Percentiles rank a stretch among this genome's conserved stretches.
phyloP scores from a whole-genome alignment of 371 early-diverging fungal genomes.

The Rhizopus microsporus region DNA sequence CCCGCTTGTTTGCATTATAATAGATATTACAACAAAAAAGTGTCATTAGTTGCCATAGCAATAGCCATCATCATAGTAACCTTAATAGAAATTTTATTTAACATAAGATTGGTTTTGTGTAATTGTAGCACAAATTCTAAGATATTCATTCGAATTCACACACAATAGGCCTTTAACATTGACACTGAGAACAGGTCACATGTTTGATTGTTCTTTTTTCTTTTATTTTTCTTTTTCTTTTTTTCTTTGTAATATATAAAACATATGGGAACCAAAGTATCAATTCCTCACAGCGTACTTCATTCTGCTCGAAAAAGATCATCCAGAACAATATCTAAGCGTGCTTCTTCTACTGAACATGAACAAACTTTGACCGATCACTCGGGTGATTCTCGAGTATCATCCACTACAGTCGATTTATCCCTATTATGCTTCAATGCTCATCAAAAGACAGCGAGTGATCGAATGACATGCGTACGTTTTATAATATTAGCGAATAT shows the following conservation, averaged over 20 bases:
- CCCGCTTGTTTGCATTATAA: too few species aligned
- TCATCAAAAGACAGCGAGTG: background rate
- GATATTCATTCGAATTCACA: background rate
- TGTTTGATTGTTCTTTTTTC: background rate
- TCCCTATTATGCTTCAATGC: conserved; percentile 1
- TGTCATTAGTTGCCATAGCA: too few species aligned
- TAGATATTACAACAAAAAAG: too few species aligned
- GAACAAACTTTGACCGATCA: background rate
- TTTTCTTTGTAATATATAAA: too few species aligned
- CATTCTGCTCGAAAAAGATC: background rate
- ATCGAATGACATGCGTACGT: background rate
- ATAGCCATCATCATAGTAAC: background rate
- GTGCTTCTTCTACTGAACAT: too few species aligned
- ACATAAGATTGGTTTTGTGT: background rate
- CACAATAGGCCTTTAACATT: too few species aligned
- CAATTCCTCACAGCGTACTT: background rate
- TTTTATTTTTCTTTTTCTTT: background rate
- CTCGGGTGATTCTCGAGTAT: background rate
- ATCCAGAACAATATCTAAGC: background rate
- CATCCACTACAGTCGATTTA: conserved; percentile 3
- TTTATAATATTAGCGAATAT: background rate
- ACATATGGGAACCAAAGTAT: background rate
- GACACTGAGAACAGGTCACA: background rate
- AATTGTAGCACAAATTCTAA: background rate
- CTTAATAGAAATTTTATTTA: background rate